These are phyloP conservation scores for Skeletonema potamos DNA, from an alignment of 108 stramenopile species.

Conservation along the genomic window DNA sequence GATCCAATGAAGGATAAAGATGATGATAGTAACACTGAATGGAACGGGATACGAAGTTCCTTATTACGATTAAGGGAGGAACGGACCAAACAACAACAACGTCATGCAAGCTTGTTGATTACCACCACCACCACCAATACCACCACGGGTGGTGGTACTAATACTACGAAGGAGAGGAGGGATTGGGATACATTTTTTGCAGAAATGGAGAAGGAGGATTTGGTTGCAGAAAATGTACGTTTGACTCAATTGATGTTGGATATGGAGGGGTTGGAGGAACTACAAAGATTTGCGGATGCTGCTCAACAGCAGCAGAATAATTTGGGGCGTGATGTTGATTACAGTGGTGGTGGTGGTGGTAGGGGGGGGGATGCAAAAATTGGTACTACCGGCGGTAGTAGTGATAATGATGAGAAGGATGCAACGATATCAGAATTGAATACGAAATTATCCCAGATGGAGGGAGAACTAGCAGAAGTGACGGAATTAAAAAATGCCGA, in stretches of 20 bases:
- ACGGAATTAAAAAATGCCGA: slow-evolving; percentile 15
- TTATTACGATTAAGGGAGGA: neutral
- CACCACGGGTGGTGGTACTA: no score
- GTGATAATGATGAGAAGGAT: neutral
- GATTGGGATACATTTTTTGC: neutral
- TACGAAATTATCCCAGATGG: neutral
- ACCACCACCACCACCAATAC: neutral
- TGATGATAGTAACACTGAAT: neutral
- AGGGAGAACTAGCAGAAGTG: slow-evolving; percentile 3
- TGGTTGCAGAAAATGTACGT: neutral
- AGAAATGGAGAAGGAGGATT: neutral
- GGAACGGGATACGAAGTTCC: neutral
- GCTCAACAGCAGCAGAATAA: no score
- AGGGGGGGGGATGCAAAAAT: neutral
- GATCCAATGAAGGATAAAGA: neutral
- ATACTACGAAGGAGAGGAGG: no score
- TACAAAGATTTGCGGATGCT: neutral
- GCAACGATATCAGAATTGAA: neutral
- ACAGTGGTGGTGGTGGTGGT: no score
- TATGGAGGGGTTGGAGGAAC: neutral
- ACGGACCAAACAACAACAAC: neutral
- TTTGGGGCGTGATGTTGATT: neutral
- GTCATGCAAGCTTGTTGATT: neutral
- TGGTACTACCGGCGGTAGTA: neutral
- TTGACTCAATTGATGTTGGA: neutral